Percentiles rank a stretch among this genome's conserved stretches.
Evolutionary conservation across 1,139 yeast species (phyloP).

Genomic region (Yamadazyma blattariae): DNA sequence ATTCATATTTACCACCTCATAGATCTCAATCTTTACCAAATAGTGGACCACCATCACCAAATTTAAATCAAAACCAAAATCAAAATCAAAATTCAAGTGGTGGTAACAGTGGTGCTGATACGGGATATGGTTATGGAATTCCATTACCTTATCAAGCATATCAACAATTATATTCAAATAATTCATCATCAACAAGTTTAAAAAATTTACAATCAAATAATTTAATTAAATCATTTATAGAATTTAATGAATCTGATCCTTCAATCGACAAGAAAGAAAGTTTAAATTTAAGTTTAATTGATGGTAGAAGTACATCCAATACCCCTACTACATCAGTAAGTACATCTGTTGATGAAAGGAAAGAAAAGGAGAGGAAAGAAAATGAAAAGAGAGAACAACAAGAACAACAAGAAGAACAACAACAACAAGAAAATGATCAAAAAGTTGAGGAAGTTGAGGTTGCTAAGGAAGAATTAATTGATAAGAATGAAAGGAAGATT

Average conservation of each 20-base stretch:
- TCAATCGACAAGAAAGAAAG: slow-evolving; percentile 12
- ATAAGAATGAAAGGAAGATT: neutral
- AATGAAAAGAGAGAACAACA: neutral
- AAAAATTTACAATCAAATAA: slow-evolving; percentile 13
- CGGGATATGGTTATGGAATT: neutral
- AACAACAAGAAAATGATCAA: neutral
- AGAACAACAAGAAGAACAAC: neutral
- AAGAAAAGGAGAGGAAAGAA: slow-evolving; percentile 1
- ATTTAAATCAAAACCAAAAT: neutral
- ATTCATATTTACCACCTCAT: too few species aligned
- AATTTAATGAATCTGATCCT: slow-evolving; percentile 11
- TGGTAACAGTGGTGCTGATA: too few species aligned
- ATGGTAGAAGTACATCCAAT: slow-evolving; percentile 25
- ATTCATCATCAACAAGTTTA: slow-evolving; percentile 14
- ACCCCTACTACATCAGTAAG: slow-evolving; percentile 40
- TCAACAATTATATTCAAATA: slow-evolving; percentile 13
- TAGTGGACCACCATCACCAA: neutral
- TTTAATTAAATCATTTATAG: slow-evolving; percentile 11
- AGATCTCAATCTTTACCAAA: neutral
- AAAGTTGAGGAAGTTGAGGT: slow-evolving; percentile 8
- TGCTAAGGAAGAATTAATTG: slow-evolving; percentile 7
- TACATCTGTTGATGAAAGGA: slow-evolving; percentile 9
- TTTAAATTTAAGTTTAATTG: slow-evolving; percentile 22
- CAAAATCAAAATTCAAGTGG: neutral
- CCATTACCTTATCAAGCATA: slow-evolving; percentile 10